phyloP scores from a whole-genome alignment of 495 filamentous ascomycete species.

The Neurospora sp. region DNA sequence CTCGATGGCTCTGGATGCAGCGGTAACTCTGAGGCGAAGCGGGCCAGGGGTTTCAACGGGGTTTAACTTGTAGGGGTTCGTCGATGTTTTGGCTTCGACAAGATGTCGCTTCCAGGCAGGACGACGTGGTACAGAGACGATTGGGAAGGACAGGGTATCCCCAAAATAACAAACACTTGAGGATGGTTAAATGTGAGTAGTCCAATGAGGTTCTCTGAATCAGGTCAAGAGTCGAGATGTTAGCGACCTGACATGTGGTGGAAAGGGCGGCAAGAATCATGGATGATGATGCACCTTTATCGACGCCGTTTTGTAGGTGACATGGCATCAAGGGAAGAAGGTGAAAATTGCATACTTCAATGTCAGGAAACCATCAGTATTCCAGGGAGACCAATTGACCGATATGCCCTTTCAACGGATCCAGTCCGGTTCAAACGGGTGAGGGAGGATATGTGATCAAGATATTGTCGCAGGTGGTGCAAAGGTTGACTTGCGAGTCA shows the following conservation, averaged over 20 bases:
- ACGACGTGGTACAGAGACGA: not conserved
- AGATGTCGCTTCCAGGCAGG: constrained; percentile 4
- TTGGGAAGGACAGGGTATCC: not conserved
- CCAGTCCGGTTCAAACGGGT: not conserved
- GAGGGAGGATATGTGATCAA: not conserved
- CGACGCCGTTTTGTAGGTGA: not conserved
- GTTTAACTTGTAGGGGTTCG: not conserved
- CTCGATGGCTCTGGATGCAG: constrained; percentile 19
- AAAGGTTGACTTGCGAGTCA: too few relatives aligned
- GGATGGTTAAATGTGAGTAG: not conserved
- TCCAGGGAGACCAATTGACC: not conserved
- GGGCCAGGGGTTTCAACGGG: not conserved
- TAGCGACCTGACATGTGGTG: not conserved
- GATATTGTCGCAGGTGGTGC: not conserved
- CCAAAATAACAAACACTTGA: not conserved
- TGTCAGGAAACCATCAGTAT: too few relatives aligned
- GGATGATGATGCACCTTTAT: not conserved
- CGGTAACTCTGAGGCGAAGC: constrained; percentile 26
- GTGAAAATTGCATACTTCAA: not conserved
- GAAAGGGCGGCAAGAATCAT: not conserved
- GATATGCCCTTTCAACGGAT: not conserved
- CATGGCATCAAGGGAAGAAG: not conserved
- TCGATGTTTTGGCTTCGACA: constrained; percentile 3
- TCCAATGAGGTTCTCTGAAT: not conserved
- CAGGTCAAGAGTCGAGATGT: not conserved